Evolutionary conservation across 805 yeast species (phyloP), one percentile per base, ranked within the genome.

Genomic region (Saccharomycopsis fodiens): DNA sequence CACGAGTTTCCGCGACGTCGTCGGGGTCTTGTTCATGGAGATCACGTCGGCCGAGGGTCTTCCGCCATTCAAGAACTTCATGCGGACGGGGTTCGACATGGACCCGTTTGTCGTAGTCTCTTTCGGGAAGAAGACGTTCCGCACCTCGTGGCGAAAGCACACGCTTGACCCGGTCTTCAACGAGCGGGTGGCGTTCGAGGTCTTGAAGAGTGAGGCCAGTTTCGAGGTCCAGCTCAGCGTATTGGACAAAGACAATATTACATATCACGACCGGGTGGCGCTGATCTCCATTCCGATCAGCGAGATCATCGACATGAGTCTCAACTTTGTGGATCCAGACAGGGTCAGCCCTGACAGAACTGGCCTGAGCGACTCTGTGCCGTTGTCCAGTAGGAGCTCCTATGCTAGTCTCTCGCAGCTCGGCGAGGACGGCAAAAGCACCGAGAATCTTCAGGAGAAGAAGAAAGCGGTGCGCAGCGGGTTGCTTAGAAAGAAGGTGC

Each of bases 31-130:
- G 3, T 85, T 83, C 55, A 58, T 91, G 30, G 95, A 89, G 52
- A 76, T 91, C 17, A 72, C 77, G 2, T 75, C 82, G 1, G 87
- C 91, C 7, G 65, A 76, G 2, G 87, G 82, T 47, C 66, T 91
- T 31, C 98, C 98, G 1, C 85, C 94, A 0, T 70, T 81, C 44
- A 72, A 73, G 35, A 81, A 82, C 52, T 61, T 58, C 41, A 65
- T 85, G 13, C 68, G 88, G 7, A 76, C 86, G 19, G 81, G 89
- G 1, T 91, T 84, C 58, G 96, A 88, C 61, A 86, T 93, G 94
- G 98, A 93, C 59, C 97, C 97, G 2, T 93, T 91, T 64, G 91
- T 91, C 2, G 87, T 91, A 16, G 81, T 87, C 1, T 80, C 96
- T 0, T 87, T 91, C 61, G 96, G 96, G 7, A 81, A 84, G 55